These are phyloP conservation scores for Jamesozyma hellenica DNA, from an alignment of 805 yeast species.

Conservation along the genomic window DNA sequence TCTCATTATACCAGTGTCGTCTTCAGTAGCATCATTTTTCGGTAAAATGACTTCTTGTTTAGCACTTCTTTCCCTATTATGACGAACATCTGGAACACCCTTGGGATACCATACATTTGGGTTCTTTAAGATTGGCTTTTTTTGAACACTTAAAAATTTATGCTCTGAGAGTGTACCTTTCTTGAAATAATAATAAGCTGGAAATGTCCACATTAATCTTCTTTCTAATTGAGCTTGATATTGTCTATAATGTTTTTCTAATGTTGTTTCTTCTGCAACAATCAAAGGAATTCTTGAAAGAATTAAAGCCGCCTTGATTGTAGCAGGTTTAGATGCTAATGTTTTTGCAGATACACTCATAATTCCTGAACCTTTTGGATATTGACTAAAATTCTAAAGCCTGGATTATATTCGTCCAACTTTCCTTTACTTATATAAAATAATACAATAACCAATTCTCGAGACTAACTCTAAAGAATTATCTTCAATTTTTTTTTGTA, in stretches of 20 bases:
- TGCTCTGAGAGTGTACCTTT: constrained; percentile 85
- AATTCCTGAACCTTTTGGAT: background rate
- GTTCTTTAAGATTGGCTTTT: constrained; percentile 60
- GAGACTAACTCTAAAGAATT: no score
- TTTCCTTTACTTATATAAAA: no score
- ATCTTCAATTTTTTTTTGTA: no score
- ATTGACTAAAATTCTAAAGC: no score
- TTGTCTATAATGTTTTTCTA: constrained; percentile 65
- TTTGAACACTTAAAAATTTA: constrained; percentile 63
- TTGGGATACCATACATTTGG: constrained; percentile 70
- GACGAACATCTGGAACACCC: constrained; percentile 79
- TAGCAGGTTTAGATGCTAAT: background rate
- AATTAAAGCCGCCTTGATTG: constrained; percentile 43
- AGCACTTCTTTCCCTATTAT: constrained; percentile 77
- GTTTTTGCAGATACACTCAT: constrained; percentile 5
- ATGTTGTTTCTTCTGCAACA: constrained; percentile 61
- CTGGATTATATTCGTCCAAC: no score
- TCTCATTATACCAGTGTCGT: constrained; percentile 48
- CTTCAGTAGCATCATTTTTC: constrained; percentile 39
- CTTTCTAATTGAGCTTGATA: constrained; percentile 82
- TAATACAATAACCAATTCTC: no score
- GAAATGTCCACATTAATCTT: constrained; percentile 95
- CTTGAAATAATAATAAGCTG: constrained; percentile 82
- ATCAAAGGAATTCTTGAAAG: constrained; percentile 78
- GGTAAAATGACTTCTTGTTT: constrained; percentile 77